phyloP scores from a whole-genome alignment of 2,329 filamentous ascomycete species.

The Cordyceps militaris region DNA sequence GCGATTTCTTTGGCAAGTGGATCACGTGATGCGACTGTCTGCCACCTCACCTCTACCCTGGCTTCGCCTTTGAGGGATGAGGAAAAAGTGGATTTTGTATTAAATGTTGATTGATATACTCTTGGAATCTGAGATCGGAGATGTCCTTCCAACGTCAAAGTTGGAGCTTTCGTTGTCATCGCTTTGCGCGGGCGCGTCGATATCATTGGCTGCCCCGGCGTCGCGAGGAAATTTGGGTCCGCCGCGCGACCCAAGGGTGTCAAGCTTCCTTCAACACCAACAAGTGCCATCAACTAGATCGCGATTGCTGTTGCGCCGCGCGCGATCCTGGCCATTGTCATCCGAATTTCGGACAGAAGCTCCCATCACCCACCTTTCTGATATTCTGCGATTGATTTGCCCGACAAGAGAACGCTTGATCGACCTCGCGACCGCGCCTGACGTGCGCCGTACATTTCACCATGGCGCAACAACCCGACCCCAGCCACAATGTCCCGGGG shows the following conservation, averaged over 20 bases:
- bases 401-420: neutral
- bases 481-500: conserved; percentile 35
- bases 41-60: no score
- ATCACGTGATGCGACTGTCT: neutral
- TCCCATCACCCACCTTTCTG: neutral
- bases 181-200: conserved; percentile 19
- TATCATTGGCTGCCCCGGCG: conserved; percentile 20
- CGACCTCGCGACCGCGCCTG: conserved; percentile 3
- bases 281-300: conserved; percentile 12
- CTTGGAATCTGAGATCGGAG: no score
- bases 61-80: no score
- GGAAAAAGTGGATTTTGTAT: no score
- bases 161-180: no score
- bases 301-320: conserved; percentile 5
- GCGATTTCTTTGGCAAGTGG: neutral
- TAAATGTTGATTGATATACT: no score
- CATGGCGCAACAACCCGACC: conserved; percentile 34
- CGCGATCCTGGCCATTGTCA: conserved; percentile 1
- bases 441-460: neutral
- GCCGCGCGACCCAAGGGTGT: conserved; percentile 9
- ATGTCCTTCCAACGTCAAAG: neutral
- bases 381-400: neutral
- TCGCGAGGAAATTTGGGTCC: conserved; percentile 32
- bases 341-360: neutral
- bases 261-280: conserved; percentile 16